Evolutionary conservation across 768 basidiomycete species (phyloP), one percentile per base, ranked within the genome.

Genomic region (Pleurotus tuber-regium): DNA sequence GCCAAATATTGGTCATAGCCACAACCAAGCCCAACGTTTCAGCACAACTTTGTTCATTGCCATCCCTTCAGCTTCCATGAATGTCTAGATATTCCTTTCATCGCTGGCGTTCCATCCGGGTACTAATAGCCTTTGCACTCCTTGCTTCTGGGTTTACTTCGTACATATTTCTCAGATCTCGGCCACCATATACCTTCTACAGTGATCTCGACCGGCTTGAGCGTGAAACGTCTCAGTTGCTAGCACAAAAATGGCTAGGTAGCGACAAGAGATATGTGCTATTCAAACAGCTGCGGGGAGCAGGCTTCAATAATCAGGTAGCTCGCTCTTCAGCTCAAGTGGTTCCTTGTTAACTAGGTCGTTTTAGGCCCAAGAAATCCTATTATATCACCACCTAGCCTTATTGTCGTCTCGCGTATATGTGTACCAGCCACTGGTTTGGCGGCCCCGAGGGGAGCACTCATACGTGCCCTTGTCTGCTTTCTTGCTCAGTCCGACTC

Each of bases 281-380:
- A 43, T 77, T 76, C 54, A 69, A 65, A 51, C 77, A 77, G 54
- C 64, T 76, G 14, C 72, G 72, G 42, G 77, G 76, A 4, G 75
- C 74, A 21, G 77, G 76, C 1, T 78, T 78, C 54, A 77, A 76
- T 46, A 78, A 76, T 51, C 75, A 78, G 61, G 76, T 71, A 39
- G 18, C 61, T 55, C 14, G 5, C n/a, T 23, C 43, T 4, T 52
- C 25, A 21, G 30, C 43, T 39, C 28, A 48, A 21, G 19, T 21
- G 16, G 44, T 54, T 50, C 2, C 21, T 21, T 14, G 41, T 14
- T 21, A 14, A 6, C 31, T 5, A 29, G 19, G 23, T 18, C 10
- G 14, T 16, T 9, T 11, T 54, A 78, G 75, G 72, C 70, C 24
- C 74, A 75, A 58, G 77, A 78, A 57, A 70, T 76, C 35, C 59